Conservation (phyloP, 805 yeast genomes). For the Lipomyces yamadae region DNA sequence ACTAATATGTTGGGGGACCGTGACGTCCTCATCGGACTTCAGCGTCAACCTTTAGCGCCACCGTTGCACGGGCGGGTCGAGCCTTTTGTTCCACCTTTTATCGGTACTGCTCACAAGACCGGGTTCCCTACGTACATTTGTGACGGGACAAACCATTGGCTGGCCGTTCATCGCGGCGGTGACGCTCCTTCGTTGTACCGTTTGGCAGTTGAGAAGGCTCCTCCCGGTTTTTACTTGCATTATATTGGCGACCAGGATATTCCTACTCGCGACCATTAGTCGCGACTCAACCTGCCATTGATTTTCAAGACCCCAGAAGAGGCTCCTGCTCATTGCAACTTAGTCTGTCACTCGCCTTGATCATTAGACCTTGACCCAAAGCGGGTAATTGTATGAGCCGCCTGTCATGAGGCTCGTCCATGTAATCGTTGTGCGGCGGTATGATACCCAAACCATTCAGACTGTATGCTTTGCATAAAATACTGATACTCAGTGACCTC, state of each 20-base stretch:
- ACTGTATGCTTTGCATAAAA: too few relatives aligned
- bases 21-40: too few relatives aligned
- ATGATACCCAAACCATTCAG: too few relatives aligned
- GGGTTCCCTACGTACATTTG: conserved; percentile 49
- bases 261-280: conserved; percentile 41
- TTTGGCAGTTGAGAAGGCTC: conserved; percentile 42
- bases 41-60: too few relatives aligned
- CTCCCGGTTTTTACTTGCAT: conserved; percentile 42
- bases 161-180: conserved; percentile 42
- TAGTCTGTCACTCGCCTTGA: too few relatives aligned
- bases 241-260: conserved; percentile 43
- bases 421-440: too few relatives aligned
- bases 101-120: conserved; percentile 22
- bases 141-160: conserved; percentile 47
- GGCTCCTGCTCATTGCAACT: conserved; percentile 8
- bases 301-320: conserved; percentile 14
- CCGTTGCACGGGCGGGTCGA: too few relatives aligned
- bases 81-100: conserved; percentile 40
- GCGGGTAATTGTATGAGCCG: too few relatives aligned
- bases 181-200: conserved; percentile 48
- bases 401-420: too few relatives aligned
- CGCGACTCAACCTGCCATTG: conserved; percentile 14
- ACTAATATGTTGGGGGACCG: too few relatives aligned
- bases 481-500: too few relatives aligned
- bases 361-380: too few relatives aligned